Evolutionary conservation across 2,329 filamentous ascomycete genomes (phyloP).

Genomic region (Monosporascus cannonballus): DNA sequence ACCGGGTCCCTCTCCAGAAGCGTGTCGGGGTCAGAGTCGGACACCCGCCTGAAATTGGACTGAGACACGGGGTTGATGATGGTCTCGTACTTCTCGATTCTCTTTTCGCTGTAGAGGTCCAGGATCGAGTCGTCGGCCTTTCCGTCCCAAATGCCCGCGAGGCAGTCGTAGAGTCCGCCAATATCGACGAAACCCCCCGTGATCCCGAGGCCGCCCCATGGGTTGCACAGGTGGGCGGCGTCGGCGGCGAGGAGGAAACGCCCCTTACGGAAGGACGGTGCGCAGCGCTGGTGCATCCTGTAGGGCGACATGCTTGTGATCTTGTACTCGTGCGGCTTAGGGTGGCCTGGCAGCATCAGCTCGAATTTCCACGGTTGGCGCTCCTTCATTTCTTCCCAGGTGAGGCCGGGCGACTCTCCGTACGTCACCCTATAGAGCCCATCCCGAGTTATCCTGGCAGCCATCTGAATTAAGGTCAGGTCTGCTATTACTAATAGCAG

Average conservation of each 20-base stretch:
- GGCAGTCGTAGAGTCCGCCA: slow-evolving; percentile 54
- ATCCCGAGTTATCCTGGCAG: slow-evolving; percentile 51
- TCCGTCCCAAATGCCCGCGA: slow-evolving; percentile 40
- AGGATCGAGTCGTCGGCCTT: slow-evolving; percentile 37
- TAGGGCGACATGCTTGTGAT: slow-evolving; percentile 54
- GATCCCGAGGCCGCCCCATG: slow-evolving; percentile 54
- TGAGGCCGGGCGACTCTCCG: slow-evolving; percentile 48
- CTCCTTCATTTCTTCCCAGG: slow-evolving; percentile 43
- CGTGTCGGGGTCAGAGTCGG: slow-evolving; percentile 33
- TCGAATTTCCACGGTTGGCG: slow-evolving; percentile 51
- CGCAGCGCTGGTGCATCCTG: slow-evolving; percentile 55
- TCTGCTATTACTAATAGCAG: background rate
- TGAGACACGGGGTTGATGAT: slow-evolving; percentile 37
- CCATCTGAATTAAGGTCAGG: slow-evolving; percentile 39
- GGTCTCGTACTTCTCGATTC: slow-evolving; percentile 38
- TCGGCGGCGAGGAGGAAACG: slow-evolving; percentile 53
- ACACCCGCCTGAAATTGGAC: slow-evolving; percentile 38
- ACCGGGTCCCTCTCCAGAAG: slow-evolving; percentile 32
- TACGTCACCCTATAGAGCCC: slow-evolving; percentile 60
- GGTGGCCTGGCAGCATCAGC: slow-evolving; percentile 52
- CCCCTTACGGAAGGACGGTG: slow-evolving; percentile 50
- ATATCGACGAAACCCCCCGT: slow-evolving; percentile 61
- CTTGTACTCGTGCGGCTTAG: slow-evolving; percentile 51
- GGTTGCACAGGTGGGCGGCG: slow-evolving; percentile 52
- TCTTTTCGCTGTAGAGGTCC: slow-evolving; percentile 39